These are phyloP conservation scores for Aspergillus latus DNA, from an alignment of 2,329 filamentous ascomycete genomes.

Conservation along the genomic window DNA sequence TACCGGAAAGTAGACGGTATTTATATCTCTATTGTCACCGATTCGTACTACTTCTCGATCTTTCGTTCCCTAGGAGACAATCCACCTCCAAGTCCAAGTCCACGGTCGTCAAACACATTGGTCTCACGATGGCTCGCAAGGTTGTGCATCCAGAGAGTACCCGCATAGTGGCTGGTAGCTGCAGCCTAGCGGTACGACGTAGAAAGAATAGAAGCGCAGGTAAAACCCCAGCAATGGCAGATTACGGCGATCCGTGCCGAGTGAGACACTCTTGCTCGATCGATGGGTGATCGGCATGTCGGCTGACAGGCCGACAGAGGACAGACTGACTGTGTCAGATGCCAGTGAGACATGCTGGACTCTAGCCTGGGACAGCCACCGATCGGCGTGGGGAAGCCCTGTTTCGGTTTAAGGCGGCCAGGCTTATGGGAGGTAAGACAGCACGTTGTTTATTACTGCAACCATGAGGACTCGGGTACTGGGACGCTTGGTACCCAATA, in stretches of 20 bases:
- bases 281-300: background rate
- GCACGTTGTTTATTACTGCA: background rate
- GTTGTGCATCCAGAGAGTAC: too few relatives aligned
- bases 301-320: background rate
- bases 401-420: background rate
- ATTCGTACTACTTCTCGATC: too few relatives aligned
- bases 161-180: background rate
- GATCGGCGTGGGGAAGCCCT: background rate
- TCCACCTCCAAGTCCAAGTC: too few relatives aligned
- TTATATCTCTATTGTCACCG: background rate
- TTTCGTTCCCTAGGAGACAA: too few relatives aligned
- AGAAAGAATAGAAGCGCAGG: background rate
- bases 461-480: background rate
- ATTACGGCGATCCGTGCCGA: background rate
- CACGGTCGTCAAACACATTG: background rate
- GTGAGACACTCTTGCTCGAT: slow-evolving; percentile 4
- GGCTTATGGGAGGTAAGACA: background rate
- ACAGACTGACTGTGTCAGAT: background rate
- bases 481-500: too few relatives aligned
- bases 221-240: slow-evolving; percentile 2
- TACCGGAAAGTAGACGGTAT: background rate
- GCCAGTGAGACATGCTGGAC: slow-evolving; percentile 6
- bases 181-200: background rate
- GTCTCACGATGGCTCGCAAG: background rate
- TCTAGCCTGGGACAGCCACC: background rate